Base-by-base conservation (phyloP, 768 basidiomycete genomes). In the Hericium erinaceus region DNA sequence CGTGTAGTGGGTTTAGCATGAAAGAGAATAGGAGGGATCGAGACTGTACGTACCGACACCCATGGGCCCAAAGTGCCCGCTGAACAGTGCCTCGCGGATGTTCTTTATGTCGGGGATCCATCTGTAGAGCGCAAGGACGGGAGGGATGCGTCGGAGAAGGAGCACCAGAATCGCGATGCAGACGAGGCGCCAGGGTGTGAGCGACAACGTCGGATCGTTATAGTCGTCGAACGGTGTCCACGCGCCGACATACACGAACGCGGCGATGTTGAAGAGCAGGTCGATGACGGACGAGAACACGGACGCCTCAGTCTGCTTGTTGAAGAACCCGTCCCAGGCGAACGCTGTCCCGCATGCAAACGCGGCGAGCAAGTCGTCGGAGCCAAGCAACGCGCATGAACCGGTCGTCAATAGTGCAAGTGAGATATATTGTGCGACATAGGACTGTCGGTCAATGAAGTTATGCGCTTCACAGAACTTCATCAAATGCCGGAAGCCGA, bases 41-140 rank as follows among this genome's bases (percentile, higher is more conserved):
- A 51, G 8, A 22, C 8, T 15, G 26, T 51, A 26, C 54, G 62
- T 58, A 79, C 87, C 87, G 53, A 91, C 80, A 33, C 87, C 87
- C 60, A 90, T 90, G 20, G 91, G 89, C 12, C 93, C 95, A 68
- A 98, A 99, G 73, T 98, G 95, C 0, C 97, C 97, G 41, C 83
- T 87, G 71, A 99, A 99, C 3, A 95, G 62, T 0, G 97, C 95
- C 71, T 99, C 97, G 48, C 92, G 79, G 60, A 94, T 81, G 0
- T 89, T 98, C 75, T 95, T 97, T 64, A 98, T 81, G 67, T 99
- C 95, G 0, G 97, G 97, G 58, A 98, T 95, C 81, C 87, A 98
- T 66, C 75, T 85, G 73, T 95, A 97, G 41, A 95, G 69, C 0
- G 81, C 83, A 24, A 97, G 74, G 70, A 98, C 89, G 60, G 85